These are phyloP conservation scores for Xylaria cubensis DNA, from an alignment of 495 filamentous ascomycete species.

Conservation along the genomic window DNA sequence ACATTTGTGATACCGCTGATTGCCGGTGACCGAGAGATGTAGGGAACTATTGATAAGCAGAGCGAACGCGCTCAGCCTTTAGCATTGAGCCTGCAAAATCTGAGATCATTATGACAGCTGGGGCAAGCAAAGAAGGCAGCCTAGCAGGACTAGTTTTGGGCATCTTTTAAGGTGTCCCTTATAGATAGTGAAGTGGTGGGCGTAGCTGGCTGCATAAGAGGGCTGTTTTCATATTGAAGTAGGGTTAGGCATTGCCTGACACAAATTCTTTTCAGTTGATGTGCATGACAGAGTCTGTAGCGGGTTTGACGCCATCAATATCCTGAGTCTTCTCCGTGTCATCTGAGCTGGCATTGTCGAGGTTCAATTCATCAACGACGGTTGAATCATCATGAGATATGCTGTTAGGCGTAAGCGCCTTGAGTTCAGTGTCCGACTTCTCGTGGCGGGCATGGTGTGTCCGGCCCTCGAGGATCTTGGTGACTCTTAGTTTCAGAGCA, in stretches of 20 bases:
- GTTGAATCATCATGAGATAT: slow-evolving; percentile 29
- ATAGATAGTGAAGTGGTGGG: background rate
- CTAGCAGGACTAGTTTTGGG: background rate
- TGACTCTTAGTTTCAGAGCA: slow-evolving; percentile 28
- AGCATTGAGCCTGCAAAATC: background rate
- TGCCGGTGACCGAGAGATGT: background rate
- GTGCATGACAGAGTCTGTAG: slow-evolving; percentile 36
- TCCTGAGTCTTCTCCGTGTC: slow-evolving; percentile 17
- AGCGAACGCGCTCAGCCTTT: background rate
- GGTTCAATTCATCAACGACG: slow-evolving; percentile 29
- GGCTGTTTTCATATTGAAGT: background rate
- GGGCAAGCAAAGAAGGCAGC: background rate
- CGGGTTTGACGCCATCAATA: slow-evolving; percentile 15
- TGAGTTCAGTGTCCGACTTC: slow-evolving; percentile 13
- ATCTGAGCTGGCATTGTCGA: slow-evolving; percentile 2
- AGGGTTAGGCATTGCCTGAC: background rate
- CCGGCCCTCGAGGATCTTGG: slow-evolving; percentile 28
- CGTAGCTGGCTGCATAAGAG: background rate
- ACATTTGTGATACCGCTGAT: slow-evolving; percentile 1
- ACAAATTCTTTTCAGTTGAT: slow-evolving; percentile 32
- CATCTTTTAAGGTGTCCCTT: background rate
- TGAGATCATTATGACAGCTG: background rate
- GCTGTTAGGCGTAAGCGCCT: slow-evolving; percentile 21
- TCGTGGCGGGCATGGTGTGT: slow-evolving; percentile 19
- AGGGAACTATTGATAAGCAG: background rate